Conservation (phyloP, 768 basidiomycete genomes). For the Amanita polypyramis region DNA sequence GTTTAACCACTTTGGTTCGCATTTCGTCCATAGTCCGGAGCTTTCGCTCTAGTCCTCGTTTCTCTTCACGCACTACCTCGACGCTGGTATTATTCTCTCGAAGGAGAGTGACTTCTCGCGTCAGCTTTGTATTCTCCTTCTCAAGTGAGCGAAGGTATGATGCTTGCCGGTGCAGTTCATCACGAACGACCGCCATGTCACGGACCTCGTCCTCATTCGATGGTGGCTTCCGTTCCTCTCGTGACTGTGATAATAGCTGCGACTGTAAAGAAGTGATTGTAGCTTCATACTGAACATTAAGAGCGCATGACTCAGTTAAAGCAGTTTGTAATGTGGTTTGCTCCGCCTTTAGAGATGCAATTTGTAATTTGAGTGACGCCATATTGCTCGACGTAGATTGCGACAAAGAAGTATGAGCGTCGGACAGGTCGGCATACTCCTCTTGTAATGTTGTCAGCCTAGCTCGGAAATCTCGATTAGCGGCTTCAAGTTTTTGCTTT, state of each 20-base stretch:
- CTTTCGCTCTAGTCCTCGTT: conserved; percentile 48
- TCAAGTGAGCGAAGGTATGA: conserved; percentile 52
- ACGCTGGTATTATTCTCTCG: conserved; percentile 48
- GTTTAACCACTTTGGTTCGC: conserved; percentile 38
- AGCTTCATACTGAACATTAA: conserved; percentile 1
- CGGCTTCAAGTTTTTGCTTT: conserved; percentile 39
- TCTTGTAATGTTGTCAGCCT: conserved; percentile 40
- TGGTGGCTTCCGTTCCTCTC: conserved; percentile 37
- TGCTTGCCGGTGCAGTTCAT: conserved; percentile 60
- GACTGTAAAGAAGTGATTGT: conserved; percentile 16
- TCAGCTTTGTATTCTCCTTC: conserved; percentile 42
- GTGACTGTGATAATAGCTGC: conserved; percentile 31
- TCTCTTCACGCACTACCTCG: conserved; percentile 69
- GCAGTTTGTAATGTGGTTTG: conserved; percentile 31
- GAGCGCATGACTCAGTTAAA: conserved; percentile 16
- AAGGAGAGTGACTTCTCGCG: conserved; percentile 39
- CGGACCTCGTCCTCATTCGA: conserved; percentile 31
- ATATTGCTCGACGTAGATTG: conserved; percentile 39
- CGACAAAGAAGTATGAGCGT: conserved; percentile 37
- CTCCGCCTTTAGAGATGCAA: conserved; percentile 31
- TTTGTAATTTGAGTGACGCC: conserved; percentile 39
- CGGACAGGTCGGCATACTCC: conserved; percentile 51
- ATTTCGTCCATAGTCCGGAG: conserved; percentile 40
- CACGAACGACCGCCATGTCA: conserved; percentile 52
- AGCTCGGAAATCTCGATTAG: conserved; percentile 41